Percentiles rank a stretch among this genome's conserved stretches.
Evolutionary conservation across 2,329 filamentous ascomycete species (phyloP).

Genomic region (Escovopsis sp.): DNA sequence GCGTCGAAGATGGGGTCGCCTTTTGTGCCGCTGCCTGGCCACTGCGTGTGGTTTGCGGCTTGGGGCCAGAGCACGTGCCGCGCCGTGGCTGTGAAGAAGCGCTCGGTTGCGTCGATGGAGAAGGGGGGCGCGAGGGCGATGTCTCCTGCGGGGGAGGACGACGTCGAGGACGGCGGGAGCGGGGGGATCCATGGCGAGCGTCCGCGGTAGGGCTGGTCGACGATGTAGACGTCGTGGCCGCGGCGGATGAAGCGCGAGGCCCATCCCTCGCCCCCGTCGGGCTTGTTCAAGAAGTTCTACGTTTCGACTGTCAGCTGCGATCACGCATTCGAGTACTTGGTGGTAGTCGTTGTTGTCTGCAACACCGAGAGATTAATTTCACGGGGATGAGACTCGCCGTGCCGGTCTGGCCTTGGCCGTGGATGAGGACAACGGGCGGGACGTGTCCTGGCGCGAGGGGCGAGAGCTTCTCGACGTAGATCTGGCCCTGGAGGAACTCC

Average conservation of each 20-base stretch:
- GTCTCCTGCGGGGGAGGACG: background rate
- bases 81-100: slow-evolving; percentile 22
- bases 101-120: slow-evolving; percentile 10
- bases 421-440: slow-evolving; percentile 26
- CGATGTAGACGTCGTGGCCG: slow-evolving; percentile 32
- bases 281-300: slow-evolving; percentile 23
- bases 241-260: slow-evolving; percentile 28
- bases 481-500: slow-evolving; percentile 24
- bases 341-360: too few species aligned
- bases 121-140: background rate
- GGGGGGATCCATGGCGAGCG: slow-evolving; percentile 22
- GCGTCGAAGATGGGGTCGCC: slow-evolving; percentile 26
- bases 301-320: too few species aligned
- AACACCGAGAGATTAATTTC: too few species aligned
- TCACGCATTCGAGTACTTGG: too few species aligned
- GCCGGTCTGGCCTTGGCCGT: slow-evolving; percentile 26
- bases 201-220: slow-evolving; percentile 29
- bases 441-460: slow-evolving; percentile 8
- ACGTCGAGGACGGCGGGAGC: too few species aligned
- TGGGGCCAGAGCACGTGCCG: slow-evolving; percentile 23
- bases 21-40: slow-evolving; percentile 24
- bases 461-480: slow-evolving; percentile 38
- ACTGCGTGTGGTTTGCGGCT: slow-evolving; percentile 25
- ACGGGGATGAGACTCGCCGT: slow-evolving; percentile 11
- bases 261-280: slow-evolving; percentile 27